Evolutionary conservation across 768 basidiomycete genomes (phyloP), one percentile per base, ranked within the genome.

Genomic region (Mycena haematopus): DNA sequence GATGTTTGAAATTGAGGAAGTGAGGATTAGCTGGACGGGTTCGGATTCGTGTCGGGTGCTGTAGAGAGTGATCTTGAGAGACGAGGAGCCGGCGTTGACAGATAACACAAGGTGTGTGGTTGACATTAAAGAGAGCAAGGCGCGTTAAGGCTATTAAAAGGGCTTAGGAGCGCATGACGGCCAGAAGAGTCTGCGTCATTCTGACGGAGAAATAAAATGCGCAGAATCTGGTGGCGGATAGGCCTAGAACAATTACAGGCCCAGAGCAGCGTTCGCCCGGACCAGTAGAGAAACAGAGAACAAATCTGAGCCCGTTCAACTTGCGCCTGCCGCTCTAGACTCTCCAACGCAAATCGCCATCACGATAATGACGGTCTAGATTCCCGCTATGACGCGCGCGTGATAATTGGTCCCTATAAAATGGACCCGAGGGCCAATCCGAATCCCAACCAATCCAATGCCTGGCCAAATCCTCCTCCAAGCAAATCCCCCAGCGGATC

Each of bases 71-170:
- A 91, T 84, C 77, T 94, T 95, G 77, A 95, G 87, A 6, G 92
- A 94, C 2, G 92, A 94, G 0, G 92, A 93, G 40, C 92, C 92
- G 6, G 92, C 86, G 67, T 93, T 93, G 65, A 89, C 80, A 3
- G 92, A 80, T 25, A 93, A 86, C 57, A 92, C 83, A 63, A 86
- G 76, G 29, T 58, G 49, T 11, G 14, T 49, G 52, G 55, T 21
- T 10, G 54, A 42, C 50, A 60, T 65, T 51, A 24, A 2, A n/a
- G 17, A 17, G 33, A 31, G 2, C 35, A 31, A 25, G 35, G 36
- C 22, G 42, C 29, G 29, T 31, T 9, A 4, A 29, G 40, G 21
- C 22, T 52, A 14, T 27, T 50, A 42, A 36, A 44, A n/a, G n/a
- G n/a, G n/a, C n/a, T n/a, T n/a, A n/a, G 14, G 55, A 35, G 55